These are phyloP conservation scores for Mycena haematopus DNA, from an alignment of 768 basidiomycete genomes.

Conservation along the genomic window DNA sequence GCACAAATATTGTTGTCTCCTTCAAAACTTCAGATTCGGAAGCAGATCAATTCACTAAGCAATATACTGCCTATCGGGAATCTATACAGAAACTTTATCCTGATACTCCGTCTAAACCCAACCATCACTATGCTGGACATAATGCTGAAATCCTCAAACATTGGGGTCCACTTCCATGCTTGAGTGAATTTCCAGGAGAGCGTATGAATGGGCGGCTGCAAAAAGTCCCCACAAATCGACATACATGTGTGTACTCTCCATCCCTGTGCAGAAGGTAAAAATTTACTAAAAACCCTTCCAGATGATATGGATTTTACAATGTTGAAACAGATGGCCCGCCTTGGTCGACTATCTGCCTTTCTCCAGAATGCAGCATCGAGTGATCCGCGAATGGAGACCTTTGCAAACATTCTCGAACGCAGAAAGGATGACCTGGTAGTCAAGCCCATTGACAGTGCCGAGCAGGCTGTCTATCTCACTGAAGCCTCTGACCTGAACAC, in stretches of 20 bases:
- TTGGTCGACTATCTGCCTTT: neutral
- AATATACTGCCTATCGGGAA: slow-evolving; percentile 16
- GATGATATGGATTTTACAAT: slow-evolving; percentile 23
- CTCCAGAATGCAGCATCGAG: neutral
- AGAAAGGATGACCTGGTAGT: no score
- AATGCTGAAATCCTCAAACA: slow-evolving; percentile 9
- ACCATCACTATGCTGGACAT: slow-evolving; percentile 30
- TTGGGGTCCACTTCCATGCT: slow-evolving; percentile 27
- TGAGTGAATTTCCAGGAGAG: slow-evolving; percentile 31
- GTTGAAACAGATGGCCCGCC: slow-evolving; percentile 13
- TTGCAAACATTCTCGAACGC: neutral
- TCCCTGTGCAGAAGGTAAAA: neutral
- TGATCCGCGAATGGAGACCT: neutral
- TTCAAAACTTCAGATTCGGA: slow-evolving; percentile 22
- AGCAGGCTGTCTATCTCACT: neutral
- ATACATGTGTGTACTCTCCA: neutral
- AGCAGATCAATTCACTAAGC: slow-evolving; percentile 14
- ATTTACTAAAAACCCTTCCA: neutral
- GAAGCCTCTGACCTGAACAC: neutral
- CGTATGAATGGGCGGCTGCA: slow-evolving; percentile 20
- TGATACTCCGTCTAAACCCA: neutral
- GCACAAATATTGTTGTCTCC: slow-evolving; percentile 25
- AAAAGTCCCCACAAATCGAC: slow-evolving; percentile 20
- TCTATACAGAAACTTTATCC: slow-evolving; percentile 9
- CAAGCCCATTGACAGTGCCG: neutral